Evolutionary conservation across 345 rosid species (phyloP).

Genomic region (Bruguiera parviflora): DNA sequence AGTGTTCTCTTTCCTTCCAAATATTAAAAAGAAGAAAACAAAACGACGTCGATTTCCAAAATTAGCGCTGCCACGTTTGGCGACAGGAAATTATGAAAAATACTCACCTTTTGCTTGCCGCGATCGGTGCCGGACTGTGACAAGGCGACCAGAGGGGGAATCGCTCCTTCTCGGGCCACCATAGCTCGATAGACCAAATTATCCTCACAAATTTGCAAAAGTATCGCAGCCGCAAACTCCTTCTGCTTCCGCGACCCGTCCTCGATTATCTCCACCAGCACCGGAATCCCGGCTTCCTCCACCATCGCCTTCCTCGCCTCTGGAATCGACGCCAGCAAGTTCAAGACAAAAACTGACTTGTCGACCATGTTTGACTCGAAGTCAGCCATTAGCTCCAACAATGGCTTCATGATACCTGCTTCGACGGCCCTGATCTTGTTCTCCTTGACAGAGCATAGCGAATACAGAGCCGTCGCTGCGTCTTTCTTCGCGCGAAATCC

Average conservation of each 20-base stretch:
- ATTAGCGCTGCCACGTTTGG: constrained; percentile 24
- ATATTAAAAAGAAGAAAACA: too few species aligned
- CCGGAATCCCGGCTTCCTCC: constrained; percentile 89
- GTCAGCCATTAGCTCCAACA: constrained; percentile 93
- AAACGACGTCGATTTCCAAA: too few species aligned
- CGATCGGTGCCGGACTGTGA: constrained; percentile 84
- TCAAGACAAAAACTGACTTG: constrained; percentile 78
- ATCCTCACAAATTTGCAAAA: constrained; percentile 70
- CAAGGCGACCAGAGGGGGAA: constrained; percentile 82
- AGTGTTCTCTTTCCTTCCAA: neutral
- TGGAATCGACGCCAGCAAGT: constrained; percentile 44
- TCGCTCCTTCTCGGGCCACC: constrained; percentile 95
- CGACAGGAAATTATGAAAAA: constrained; percentile 1
- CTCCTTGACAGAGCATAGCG: constrained; percentile 71
- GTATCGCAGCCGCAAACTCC: constrained; percentile 70
- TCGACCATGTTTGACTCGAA: constrained; percentile 95
- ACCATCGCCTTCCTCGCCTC: constrained; percentile 74
- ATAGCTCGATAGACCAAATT: constrained; percentile 53
- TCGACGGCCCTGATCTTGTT: constrained; percentile 80
- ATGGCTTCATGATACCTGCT: constrained; percentile 73
- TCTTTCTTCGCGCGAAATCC: constrained; percentile 83
- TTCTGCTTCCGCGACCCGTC: constrained; percentile 83
- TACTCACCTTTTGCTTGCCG: constrained; percentile 72
- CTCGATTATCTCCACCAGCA: constrained; percentile 83
- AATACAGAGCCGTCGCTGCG: constrained; percentile 87